phyloP scores from a whole-genome alignment of 1,284 basidiomycete genomes.

The Tranzscheliella williamsii region DNA sequence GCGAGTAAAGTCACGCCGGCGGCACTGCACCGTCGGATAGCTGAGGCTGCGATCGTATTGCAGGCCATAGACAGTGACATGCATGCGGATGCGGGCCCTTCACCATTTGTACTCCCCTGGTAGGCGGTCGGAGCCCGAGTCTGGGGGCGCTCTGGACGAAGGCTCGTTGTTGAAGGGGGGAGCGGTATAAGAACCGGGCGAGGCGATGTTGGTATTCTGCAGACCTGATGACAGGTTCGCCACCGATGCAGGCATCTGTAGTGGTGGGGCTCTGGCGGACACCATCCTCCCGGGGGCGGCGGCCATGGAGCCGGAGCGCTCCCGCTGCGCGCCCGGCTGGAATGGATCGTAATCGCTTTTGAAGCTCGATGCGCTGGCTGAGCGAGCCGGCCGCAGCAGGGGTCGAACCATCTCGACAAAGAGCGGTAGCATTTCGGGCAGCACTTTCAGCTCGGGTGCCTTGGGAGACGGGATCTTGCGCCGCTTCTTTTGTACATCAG shows the following conservation, averaged over 20 bases:
- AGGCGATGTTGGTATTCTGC: slow-evolving; percentile 14
- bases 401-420: slow-evolving; percentile 54
- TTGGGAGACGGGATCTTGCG: slow-evolving; percentile 66
- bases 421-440: slow-evolving; percentile 54
- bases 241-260: slow-evolving; percentile 5
- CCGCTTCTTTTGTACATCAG: slow-evolving; percentile 54
- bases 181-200: slow-evolving; percentile 19
- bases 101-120: slow-evolving; percentile 39
- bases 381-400: slow-evolving; percentile 31
- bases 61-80: no score
- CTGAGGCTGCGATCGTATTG: no score
- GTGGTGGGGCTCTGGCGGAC: not conserved
- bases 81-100: no score
- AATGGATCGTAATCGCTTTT: slow-evolving; percentile 25
- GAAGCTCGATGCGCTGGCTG: slow-evolving; percentile 33
- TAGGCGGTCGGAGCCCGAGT: slow-evolving; percentile 7
- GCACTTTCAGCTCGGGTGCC: slow-evolving; percentile 75
- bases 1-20: no score
- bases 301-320: not conserved
- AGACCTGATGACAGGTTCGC: slow-evolving; percentile 3
- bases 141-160: not conserved
- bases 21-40: no score
- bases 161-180: slow-evolving; percentile 7
- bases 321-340: not conserved
- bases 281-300: not conserved